Evolutionary conservation across 768 basidiomycete species (phyloP).

Genomic region (Fomitopsis pulvina): DNA sequence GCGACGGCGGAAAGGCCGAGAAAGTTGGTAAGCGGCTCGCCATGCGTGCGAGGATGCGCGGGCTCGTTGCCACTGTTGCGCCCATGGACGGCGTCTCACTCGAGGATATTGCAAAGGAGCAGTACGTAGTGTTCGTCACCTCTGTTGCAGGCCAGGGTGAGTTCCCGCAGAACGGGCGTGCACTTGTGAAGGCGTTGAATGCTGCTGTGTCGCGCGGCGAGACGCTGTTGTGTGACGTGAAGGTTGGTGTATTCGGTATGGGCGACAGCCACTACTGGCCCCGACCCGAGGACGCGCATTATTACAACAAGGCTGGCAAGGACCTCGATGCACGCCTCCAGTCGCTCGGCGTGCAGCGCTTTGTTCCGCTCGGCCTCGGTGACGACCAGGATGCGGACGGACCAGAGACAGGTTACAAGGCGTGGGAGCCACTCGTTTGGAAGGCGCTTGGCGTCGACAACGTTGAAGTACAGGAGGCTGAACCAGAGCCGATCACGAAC

Average conservation of each 20-base stretch:
- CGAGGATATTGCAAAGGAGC: conserved; percentile 57
- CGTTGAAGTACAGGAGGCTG: conserved; percentile 83
- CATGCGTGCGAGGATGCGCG: conserved; percentile 76
- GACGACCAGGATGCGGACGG: conserved; percentile 99
- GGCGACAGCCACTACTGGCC: conserved; percentile 99
- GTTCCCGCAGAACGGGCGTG: conserved; percentile 92
- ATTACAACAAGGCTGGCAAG: conserved; percentile 95
- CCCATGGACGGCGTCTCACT: conserved; percentile 79
- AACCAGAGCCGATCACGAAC: conserved; percentile 96
- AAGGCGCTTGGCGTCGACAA: conserved; percentile 89
- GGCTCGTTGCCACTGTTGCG: conserved; percentile 66
- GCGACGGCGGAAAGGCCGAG: conserved; percentile 94
- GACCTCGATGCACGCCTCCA: conserved; percentile 80
- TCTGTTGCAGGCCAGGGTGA: conserved; percentile 97
- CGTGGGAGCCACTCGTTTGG: conserved; percentile 94
- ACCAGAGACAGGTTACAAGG: conserved; percentile 89
- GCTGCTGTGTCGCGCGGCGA: conserved; percentile 55
- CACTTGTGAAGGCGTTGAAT: conserved; percentile 81
- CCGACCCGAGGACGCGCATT: conserved; percentile 90
- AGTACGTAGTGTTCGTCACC: conserved; percentile 78
- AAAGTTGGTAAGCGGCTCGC: conserved; percentile 89
- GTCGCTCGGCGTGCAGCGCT: conserved; percentile 71
- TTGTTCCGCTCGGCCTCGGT: conserved; percentile 75
- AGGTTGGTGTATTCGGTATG: conserved; percentile 86
- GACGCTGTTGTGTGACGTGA: conserved; percentile 53